Conservation (phyloP, 345 rosid genomes). For the Populus deltoides region DNA sequence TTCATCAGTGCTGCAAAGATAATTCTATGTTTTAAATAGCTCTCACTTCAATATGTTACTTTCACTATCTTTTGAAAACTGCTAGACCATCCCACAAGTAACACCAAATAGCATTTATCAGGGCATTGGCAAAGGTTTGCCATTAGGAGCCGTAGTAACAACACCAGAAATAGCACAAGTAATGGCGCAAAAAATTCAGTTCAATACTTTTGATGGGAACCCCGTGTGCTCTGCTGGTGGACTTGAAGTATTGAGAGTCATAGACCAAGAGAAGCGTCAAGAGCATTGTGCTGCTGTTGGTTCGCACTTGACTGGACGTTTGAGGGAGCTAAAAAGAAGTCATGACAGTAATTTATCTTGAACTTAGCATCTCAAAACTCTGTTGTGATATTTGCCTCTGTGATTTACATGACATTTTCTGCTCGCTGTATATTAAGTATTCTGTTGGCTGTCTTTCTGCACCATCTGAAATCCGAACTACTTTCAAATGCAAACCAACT, state of each 20-base stretch:
- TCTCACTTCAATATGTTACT: not conserved
- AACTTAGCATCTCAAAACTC: constrained; percentile 5
- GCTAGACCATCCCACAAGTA: not conserved
- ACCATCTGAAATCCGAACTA: not conserved
- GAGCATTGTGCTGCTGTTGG: constrained; percentile 77
- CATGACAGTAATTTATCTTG: constrained; percentile 56
- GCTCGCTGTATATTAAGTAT: not conserved
- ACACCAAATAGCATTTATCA: constrained; percentile 20
- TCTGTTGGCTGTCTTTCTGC: not conserved
- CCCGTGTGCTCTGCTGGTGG: constrained; percentile 98
- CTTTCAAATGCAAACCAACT: not conserved
- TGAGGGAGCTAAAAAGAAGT: constrained; percentile 63
- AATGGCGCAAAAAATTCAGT: constrained; percentile 80
- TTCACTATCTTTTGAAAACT: not conserved
- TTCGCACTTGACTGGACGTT: constrained; percentile 63
- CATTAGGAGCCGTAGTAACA: constrained; percentile 92
- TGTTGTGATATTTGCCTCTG: not conserved
- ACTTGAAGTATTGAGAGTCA: constrained; percentile 81
- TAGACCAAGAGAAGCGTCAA: constrained; percentile 90
- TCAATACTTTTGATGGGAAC: constrained; percentile 94
- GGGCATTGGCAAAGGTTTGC: constrained; percentile 97
- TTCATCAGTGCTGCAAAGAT: not conserved
- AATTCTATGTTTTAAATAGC: not conserved
- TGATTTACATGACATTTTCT: not conserved
- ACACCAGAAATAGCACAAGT: constrained; percentile 93